Base-by-base conservation (phyloP, 176 grass and related monocot species). In the Aechmea fasciata region DNA sequence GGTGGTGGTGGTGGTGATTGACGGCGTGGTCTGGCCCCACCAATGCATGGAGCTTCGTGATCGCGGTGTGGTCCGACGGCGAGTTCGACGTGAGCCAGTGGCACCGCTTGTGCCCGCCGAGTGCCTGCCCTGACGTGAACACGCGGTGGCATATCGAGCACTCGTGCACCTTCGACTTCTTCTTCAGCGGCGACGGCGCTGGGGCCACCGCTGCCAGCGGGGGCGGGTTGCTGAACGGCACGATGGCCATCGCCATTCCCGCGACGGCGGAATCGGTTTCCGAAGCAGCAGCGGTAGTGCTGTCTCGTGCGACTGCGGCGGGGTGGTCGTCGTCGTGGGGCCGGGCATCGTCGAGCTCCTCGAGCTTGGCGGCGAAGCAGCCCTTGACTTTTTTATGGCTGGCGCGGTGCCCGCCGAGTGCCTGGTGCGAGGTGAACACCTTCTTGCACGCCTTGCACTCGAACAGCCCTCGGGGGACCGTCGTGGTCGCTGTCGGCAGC, bases 321-420 rank as follows among this genome's bases (percentile, higher is more conserved):
- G 25, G 47, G 57, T 22, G 9, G 11, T 25, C 2, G 3, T 49
- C 71, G 4, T 79, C 66, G 11, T 64, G 57, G 0, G 71, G 18
- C 50, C 50, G 20, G 33, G 78, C 57, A 12, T 12, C 64, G 28
- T 7, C 49, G 24, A 52, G 76, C 65, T 7, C 77, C 2, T 83
- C 73, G 50, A 79, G 15, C 57, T 62, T 82, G 8, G 74, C 79
- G 0, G 86, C 82, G 26, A 89, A 97, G 69, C 88, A 97, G 0
- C 89, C 86, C 71, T 96, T 96, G 11, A 92, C 88, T 48, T 89
- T 97, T 73, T 91, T 97, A 64, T 97, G 93, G 74, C 93, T 97
- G 47, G 93, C 93, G 7, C 93, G 69, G 71, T 97, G 93, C 0
- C 93, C 89, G 5, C 93, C 89, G 1, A 97, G 86, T 14, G 93